Percentiles rank a stretch among this genome's conserved stretches.
Conservation (phyloP, 176 grass and related monocot species). For the Hordeum marinum region DNA sequence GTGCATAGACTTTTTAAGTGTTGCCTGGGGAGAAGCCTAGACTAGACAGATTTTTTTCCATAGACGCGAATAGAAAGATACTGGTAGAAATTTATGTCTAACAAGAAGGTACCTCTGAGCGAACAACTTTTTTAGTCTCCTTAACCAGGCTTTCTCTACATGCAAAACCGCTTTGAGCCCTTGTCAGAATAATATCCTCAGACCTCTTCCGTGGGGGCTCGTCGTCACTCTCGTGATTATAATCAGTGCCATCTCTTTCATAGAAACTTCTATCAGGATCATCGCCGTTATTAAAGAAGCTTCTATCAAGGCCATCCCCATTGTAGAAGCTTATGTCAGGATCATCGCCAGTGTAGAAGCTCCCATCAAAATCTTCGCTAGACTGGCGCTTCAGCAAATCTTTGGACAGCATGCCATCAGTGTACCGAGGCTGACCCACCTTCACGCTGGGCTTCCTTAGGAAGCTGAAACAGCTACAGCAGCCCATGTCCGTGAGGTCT, state of each 20-base stretch:
- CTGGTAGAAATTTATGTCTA: not conserved
- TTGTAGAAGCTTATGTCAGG: conserved; percentile 31
- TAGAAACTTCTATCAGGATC: conserved; percentile 51
- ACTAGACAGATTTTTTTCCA: not conserved
- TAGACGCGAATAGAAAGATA: not conserved
- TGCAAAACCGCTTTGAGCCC: conserved; percentile 50
- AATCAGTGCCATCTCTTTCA: conserved; percentile 32
- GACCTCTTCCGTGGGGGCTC: conserved; percentile 35
- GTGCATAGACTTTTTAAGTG: not conserved
- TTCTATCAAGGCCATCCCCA: conserved; percentile 20
- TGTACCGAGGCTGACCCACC: not conserved
- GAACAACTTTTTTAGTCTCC: conserved; percentile 49
- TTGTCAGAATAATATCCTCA: conserved; percentile 59
- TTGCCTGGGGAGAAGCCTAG: not conserved
- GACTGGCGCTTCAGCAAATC: conserved; percentile 36
- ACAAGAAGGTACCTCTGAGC: conserved; percentile 52
- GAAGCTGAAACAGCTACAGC: conserved; percentile 79
- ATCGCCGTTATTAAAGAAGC: conserved; percentile 21
- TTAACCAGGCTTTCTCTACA: conserved; percentile 67
- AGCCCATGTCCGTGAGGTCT: conserved; percentile 49
- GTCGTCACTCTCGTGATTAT: conserved; percentile 33
- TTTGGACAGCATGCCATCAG: conserved; percentile 25
- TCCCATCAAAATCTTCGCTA: conserved; percentile 36
- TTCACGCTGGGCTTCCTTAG: conserved; percentile 43
- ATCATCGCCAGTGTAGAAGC: conserved; percentile 50